Base-by-base conservation (phyloP, 2,329 filamentous ascomycete genomes). In the Aspergillus nomiae region DNA sequence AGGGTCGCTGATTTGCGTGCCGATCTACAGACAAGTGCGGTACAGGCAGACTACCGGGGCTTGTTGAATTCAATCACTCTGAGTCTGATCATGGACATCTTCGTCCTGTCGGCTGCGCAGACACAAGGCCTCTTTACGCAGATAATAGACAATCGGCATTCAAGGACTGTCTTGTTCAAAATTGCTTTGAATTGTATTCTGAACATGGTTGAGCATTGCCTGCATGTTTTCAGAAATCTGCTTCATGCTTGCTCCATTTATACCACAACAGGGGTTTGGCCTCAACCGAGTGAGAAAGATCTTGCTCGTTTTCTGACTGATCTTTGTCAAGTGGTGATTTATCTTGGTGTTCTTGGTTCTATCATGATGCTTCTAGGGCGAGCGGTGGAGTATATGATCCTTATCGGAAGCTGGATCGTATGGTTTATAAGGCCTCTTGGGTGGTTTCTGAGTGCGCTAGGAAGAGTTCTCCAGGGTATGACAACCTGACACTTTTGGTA, bases 361-460 rank as follows among this genome's bases (percentile, higher is more conserved):
- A 64, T 73, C 4, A 67, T 72, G 38, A 65, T 77, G 58, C 26
- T 78, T 2, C 55, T 78, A 5, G 69, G 72, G 3, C 73, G 74
- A 21, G 67, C 69, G 56, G 71, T 72, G 4, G 69, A 72, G 2
- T 77, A 77, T 36, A 58, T 77, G 46, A 69, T 76, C 45, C 66
- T 77, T 24, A 59, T 78, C 38, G 73, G 71, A 5, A 73, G 70
- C 24, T 79, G 77, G 77, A 65, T 79, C 32, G 58, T 76, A 14
- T 79, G 77, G 77, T 68, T 78, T 58, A 67, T 69, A 2, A 72
- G 63, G 46, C 77, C 77, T 1, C 73, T 78, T 67, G 71, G 70
- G 0, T 76, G 74, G 72, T 58, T 71, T 9, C 67, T 77, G 55
- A 67, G 72, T 16, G 63, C 66, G 38, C 51, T 77, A 38, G 72